Evolutionary conservation across 176 grass and related monocot species (phyloP).

Genomic region (Oropetium thomaeum): DNA sequence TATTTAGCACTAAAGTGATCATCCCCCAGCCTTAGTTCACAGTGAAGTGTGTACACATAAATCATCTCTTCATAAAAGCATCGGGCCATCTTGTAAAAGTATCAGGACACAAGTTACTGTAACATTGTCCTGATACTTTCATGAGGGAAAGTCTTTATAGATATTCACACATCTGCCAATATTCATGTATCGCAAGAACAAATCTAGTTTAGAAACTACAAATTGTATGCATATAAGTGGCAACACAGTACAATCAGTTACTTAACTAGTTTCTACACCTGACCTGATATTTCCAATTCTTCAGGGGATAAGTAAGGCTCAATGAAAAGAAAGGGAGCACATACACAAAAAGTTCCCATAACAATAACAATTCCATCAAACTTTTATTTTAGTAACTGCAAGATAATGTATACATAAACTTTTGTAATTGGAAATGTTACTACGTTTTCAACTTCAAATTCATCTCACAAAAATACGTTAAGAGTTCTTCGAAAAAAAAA

Average conservation of each 20-base stretch:
- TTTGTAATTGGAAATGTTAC: background rate
- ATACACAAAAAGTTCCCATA: background rate
- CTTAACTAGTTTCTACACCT: background rate
- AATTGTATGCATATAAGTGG: background rate
- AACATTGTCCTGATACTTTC: too few relatives aligned
- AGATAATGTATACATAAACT: background rate
- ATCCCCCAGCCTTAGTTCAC: background rate
- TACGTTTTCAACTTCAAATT: background rate
- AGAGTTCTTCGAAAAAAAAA: too few relatives aligned
- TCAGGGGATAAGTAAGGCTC: background rate
- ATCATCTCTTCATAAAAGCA: background rate
- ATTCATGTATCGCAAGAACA: constrained; percentile 15
- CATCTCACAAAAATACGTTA: background rate
- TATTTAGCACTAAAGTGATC: background rate
- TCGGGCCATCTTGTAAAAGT: background rate
- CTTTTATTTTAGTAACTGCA: background rate
- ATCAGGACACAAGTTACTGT: too few relatives aligned
- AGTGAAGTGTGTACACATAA: background rate
- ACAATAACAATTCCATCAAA: background rate
- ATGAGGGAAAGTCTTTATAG: background rate
- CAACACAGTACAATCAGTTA: background rate
- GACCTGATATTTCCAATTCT: background rate
- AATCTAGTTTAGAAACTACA: background rate
- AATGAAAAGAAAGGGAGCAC: background rate
- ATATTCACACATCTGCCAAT: background rate